Percentiles rank a stretch among this genome's conserved stretches.
These are phyloP conservation scores for Conringia planisiliqua DNA, from an alignment of 345 rosid species.

Conservation along the genomic window DNA sequence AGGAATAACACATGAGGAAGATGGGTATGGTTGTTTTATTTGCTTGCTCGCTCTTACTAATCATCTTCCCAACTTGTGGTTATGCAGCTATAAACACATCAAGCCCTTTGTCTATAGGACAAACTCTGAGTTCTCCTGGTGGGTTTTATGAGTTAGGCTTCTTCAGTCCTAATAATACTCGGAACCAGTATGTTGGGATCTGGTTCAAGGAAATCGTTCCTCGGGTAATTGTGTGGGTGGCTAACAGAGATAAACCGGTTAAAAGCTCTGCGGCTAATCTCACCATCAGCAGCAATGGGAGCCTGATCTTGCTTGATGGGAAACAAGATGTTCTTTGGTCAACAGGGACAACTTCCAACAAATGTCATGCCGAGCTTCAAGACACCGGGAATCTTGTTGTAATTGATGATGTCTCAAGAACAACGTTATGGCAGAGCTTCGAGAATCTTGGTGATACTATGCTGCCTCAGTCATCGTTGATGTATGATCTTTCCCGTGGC, in stretches of 20 bases:
- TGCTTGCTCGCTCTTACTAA: conserved; percentile 8
- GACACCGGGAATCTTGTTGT: conserved; percentile 28
- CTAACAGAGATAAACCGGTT: conserved; percentile 27
- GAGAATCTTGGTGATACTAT: conserved; percentile 30
- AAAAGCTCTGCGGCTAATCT: conserved; percentile 17
- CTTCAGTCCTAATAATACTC: conserved; percentile 30
- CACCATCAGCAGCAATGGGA: conserved; percentile 25
- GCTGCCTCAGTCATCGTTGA: conserved; percentile 28
- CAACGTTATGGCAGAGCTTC: conserved; percentile 26
- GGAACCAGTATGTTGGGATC: conserved; percentile 41
- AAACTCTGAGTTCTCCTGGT: conserved; percentile 28
- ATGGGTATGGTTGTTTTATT: conserved; percentile 7
- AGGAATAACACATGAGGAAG: background rate
- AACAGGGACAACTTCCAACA: conserved; percentile 6
- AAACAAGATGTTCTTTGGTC: conserved; percentile 26
- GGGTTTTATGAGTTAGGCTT: conserved; percentile 39
- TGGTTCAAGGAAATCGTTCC: conserved; percentile 37
- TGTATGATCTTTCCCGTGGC: conserved; percentile 14
- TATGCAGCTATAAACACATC: conserved; percentile 27
- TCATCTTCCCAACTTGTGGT: conserved; percentile 10
- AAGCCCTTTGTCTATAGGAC: conserved; percentile 26
- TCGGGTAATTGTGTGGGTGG: conserved; percentile 39
- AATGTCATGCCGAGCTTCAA: conserved; percentile 27
- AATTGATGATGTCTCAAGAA: conserved; percentile 19
- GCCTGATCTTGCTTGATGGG: conserved; percentile 13